These are phyloP conservation scores for Syzygium aqueum DNA, from an alignment of 345 rosid species.

Conservation along the genomic window DNA sequence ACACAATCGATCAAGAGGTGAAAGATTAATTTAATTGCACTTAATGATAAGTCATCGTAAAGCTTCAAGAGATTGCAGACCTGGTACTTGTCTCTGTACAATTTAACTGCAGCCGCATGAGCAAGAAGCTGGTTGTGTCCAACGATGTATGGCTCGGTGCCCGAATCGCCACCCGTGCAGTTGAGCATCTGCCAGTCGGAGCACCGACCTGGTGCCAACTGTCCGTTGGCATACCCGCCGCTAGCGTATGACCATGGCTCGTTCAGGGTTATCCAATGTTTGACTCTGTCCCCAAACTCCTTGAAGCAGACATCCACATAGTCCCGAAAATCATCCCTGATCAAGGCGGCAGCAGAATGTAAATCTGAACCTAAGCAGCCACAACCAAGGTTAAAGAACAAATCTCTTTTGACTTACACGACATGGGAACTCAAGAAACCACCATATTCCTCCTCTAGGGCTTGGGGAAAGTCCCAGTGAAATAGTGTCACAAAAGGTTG, in stretches of 20 bases:
- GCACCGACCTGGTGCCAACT: constrained; percentile 31
- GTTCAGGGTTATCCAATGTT: constrained; percentile 3
- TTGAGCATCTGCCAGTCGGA: constrained; percentile 14
- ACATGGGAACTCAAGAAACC: constrained; percentile 18
- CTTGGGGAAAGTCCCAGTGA: constrained; percentile 27
- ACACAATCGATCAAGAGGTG: not conserved
- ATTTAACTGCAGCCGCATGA: constrained; percentile 29
- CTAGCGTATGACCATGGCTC: constrained; percentile 15
- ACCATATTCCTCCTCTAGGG: constrained; percentile 18
- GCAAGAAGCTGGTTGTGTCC: constrained; percentile 40
- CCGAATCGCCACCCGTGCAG: constrained; percentile 37
- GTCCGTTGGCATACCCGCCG: constrained; percentile 13
- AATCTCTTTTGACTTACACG: constrained; percentile 2
- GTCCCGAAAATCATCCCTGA: not conserved
- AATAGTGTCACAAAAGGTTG: constrained; percentile 24
- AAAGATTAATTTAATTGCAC: not conserved
- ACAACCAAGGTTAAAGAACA: not conserved
- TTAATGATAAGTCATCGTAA: not conserved
- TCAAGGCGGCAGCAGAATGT: not conserved
- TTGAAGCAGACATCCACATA: constrained; percentile 31
- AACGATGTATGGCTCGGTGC: constrained; percentile 34
- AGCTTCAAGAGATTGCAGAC: not conserved
- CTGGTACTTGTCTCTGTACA: constrained; percentile 28
- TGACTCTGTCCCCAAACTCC: constrained; percentile 40
- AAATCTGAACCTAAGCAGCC: not conserved